Conservation (phyloP, 371 early-diverging fungal species). For the Lichtheimia ramosa region DNA sequence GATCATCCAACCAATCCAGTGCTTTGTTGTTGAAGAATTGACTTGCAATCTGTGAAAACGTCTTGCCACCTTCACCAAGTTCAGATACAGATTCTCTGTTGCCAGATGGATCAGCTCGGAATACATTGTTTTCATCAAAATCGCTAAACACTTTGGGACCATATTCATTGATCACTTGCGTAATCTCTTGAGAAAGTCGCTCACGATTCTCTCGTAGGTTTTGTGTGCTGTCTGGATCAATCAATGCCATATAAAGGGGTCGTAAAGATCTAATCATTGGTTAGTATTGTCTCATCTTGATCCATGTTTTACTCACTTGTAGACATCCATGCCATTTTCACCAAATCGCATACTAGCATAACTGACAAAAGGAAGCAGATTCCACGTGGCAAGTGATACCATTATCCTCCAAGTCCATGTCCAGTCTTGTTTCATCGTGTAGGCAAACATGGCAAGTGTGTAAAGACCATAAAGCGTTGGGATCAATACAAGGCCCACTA, state of each 20-base stretch:
- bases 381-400: conserved; percentile 58
- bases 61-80: conserved; percentile 32
- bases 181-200: conserved; percentile 77
- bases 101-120: conserved; percentile 18
- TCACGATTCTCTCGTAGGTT: conserved; percentile 67
- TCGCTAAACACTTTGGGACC: conserved; percentile 86
- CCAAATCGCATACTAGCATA: conserved; percentile 84
- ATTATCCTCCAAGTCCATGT: conserved; percentile 28
- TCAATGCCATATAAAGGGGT: conserved; percentile 78
- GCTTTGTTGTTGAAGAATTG: conserved; percentile 41
- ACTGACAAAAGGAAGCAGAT: conserved; percentile 70
- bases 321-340: conserved; percentile 88
- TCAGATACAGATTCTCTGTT: conserved; percentile 32
- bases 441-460: conserved; percentile 53
- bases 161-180: conserved; percentile 79
- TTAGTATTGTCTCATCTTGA: no score
- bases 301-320: conserved; percentile 49
- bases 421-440: conserved; percentile 40
- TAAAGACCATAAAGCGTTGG: conserved; percentile 81
- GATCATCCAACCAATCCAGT: conserved; percentile 54
- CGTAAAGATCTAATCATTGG: conserved; percentile 62
- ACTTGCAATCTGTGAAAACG: conserved; percentile 37
- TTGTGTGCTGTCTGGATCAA: conserved; percentile 59
- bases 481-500: conserved; percentile 79
- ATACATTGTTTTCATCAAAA: conserved; percentile 57